Evolutionary conservation across 345 rosid species (phyloP).

Genomic region (Aegle marmelos): DNA sequence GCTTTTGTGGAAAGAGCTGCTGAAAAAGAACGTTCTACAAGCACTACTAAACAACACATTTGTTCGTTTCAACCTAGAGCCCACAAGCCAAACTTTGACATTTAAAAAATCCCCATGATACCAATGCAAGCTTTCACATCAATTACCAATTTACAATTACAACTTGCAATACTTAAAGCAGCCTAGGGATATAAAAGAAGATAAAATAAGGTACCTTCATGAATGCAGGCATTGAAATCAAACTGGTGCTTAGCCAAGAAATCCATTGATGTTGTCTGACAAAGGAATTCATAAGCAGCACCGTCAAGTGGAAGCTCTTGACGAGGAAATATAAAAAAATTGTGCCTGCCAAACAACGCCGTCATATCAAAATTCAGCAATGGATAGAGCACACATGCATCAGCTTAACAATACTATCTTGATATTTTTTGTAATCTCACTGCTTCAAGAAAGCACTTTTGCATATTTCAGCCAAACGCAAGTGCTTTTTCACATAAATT

Average conservation of each 20-base stretch:
- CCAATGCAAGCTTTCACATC: background rate
- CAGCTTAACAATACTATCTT: background rate
- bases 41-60: background rate
- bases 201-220: constrained; percentile 50
- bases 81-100: background rate
- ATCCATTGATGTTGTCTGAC: constrained; percentile 83
- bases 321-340: constrained; percentile 80
- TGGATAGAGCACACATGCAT: background rate
- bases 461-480: background rate
- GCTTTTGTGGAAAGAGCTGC: background rate
- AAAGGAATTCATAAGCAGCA: constrained; percentile 67
- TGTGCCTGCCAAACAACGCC: constrained; percentile 48
- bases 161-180: background rate
- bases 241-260: constrained; percentile 88
- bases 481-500: background rate
- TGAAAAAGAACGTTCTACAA: background rate
- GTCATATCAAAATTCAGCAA: constrained; percentile 6
- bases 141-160: background rate
- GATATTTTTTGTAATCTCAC: too few relatives aligned
- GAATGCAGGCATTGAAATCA: constrained; percentile 82
- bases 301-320: constrained; percentile 53
- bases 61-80: background rate
- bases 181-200: background rate
- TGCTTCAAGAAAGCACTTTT: background rate
- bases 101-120: background rate